These are phyloP conservation scores for Marasmius sp. DNA, from an alignment of 1,284 basidiomycete species.

Conservation along the genomic window DNA sequence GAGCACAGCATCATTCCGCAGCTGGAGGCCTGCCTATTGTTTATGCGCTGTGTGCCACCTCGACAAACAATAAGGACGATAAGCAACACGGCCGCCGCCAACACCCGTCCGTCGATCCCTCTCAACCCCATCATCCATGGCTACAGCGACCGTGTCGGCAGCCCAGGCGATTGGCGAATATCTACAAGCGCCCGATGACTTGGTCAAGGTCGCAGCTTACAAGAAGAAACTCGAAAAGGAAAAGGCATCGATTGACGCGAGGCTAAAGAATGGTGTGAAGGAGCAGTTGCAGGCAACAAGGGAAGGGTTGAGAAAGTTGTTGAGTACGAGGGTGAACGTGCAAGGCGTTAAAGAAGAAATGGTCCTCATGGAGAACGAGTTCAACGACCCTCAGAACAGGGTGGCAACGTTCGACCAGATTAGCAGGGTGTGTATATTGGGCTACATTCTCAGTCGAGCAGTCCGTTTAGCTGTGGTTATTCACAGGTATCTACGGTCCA, in stretches of 20 bases:
- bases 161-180: slow-evolving; percentile 84
- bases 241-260: slow-evolving; percentile 91
- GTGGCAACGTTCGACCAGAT: slow-evolving; percentile 91
- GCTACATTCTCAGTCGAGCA: not conserved
- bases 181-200: slow-evolving; percentile 91
- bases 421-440: slow-evolving; percentile 62
- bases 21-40: too few species aligned
- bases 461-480: slow-evolving; percentile 8
- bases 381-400: slow-evolving; percentile 68
- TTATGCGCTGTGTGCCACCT: too few species aligned
- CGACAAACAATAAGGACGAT: too few species aligned
- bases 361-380: slow-evolving; percentile 81
- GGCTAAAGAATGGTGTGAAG: slow-evolving; percentile 90
- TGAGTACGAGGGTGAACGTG: slow-evolving; percentile 81
- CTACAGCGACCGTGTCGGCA: slow-evolving; percentile 63
- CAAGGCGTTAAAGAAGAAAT: slow-evolving; percentile 93
- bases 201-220: slow-evolving; percentile 85
- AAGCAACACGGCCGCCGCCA: not conserved
- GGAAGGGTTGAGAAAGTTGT: slow-evolving; percentile 84
- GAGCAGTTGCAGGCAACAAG: slow-evolving; percentile 92
- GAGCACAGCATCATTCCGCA: too few species aligned
- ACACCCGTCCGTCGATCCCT: not conserved
- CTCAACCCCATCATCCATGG: slow-evolving; percentile 30
- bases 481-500: slow-evolving; percentile 91
- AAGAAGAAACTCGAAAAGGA: slow-evolving; percentile 96